A percentile compares a stretch with the other conserved stretches of the same genome.
Conservation (phyloP, 768 basidiomycete genomes). For the Suillus variegatus region DNA sequence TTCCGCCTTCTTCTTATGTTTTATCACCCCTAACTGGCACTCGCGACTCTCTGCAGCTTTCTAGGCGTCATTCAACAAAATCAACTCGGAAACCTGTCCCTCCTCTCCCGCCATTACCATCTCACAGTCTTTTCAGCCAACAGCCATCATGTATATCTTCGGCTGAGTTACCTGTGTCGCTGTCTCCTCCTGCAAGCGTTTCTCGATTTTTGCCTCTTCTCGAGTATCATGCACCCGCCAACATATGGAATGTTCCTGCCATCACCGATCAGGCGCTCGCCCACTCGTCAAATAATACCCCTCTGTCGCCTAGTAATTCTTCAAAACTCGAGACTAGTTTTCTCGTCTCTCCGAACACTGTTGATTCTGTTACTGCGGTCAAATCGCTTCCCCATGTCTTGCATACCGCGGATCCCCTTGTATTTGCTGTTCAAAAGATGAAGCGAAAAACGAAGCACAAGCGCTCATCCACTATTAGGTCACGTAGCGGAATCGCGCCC, state of each 20-base stretch:
- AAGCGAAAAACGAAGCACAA: slow-evolving; percentile 8
- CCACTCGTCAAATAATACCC: background rate
- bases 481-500: slow-evolving; percentile 14
- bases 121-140: slow-evolving; percentile 7
- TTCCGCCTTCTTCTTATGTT: slow-evolving; percentile 18
- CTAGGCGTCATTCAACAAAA: slow-evolving; percentile 17
- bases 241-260: slow-evolving; percentile 10
- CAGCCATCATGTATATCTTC: background rate
- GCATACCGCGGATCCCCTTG: slow-evolving; percentile 3
- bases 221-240: slow-evolving; percentile 22
- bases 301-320: background rate
- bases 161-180: background rate
- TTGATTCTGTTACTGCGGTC: background rate
- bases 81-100: slow-evolving; percentile 18
- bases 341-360: background rate
- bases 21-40: slow-evolving; percentile 25
- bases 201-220: slow-evolving; percentile 16
- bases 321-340: background rate
- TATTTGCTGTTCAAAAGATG: slow-evolving; percentile 8
- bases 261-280: slow-evolving; percentile 6
- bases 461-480: slow-evolving; percentile 10
- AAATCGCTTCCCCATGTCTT: background rate
- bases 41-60: slow-evolving; percentile 32
- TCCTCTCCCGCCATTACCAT: slow-evolving; percentile 25
- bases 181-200: background rate